These are phyloP conservation scores for Paraconiothyrium sp. DNA, from an alignment of 2,329 filamentous ascomycete genomes.

Conservation along the genomic window DNA sequence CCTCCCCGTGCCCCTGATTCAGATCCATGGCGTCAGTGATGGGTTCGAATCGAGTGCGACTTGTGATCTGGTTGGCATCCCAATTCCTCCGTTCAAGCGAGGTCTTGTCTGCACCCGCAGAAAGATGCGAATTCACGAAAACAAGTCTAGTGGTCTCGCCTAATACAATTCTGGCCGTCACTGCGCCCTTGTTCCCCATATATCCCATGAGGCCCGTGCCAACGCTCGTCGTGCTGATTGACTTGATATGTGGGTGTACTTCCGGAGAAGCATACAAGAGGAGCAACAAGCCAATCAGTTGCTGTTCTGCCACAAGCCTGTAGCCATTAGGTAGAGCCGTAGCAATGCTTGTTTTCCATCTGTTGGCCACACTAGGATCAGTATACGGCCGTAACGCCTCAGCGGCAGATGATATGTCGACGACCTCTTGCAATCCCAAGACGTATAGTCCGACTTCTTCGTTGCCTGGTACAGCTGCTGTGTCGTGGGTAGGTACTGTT, in stretches of 20 bases:
- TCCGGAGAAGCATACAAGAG: constrained; percentile 86
- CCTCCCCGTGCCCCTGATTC: constrained; percentile 66
- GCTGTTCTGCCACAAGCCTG: constrained; percentile 78
- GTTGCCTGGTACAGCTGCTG: constrained; percentile 61
- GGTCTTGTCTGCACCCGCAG: constrained; percentile 81
- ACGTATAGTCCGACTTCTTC: constrained; percentile 89
- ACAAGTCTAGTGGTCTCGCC: constrained; percentile 90
- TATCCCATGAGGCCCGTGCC: constrained; percentile 93
- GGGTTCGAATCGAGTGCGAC: constrained; percentile 80
- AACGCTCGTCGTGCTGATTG: constrained; percentile 82
- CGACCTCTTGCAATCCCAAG: constrained; percentile 89
- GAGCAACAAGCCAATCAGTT: constrained; percentile 85
- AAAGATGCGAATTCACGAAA: constrained; percentile 91
- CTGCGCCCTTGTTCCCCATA: constrained; percentile 94
- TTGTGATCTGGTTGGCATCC: constrained; percentile 83
- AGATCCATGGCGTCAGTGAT: constrained; percentile 72
- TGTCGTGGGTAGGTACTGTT: constrained; percentile 58
- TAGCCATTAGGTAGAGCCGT: constrained; percentile 81
- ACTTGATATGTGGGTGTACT: constrained; percentile 77
- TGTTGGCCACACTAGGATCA: constrained; percentile 74
- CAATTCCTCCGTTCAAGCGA: constrained; percentile 86
- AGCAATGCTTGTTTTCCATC: constrained; percentile 82
- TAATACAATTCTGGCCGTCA: constrained; percentile 81
- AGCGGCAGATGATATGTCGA: constrained; percentile 81
- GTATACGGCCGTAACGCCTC: constrained; percentile 81